Percentiles rank a stretch among this genome's conserved stretches.
phyloP scores from a whole-genome alignment of 2,329 filamentous ascomycete genomes.

The Aplosporella prunicola region DNA sequence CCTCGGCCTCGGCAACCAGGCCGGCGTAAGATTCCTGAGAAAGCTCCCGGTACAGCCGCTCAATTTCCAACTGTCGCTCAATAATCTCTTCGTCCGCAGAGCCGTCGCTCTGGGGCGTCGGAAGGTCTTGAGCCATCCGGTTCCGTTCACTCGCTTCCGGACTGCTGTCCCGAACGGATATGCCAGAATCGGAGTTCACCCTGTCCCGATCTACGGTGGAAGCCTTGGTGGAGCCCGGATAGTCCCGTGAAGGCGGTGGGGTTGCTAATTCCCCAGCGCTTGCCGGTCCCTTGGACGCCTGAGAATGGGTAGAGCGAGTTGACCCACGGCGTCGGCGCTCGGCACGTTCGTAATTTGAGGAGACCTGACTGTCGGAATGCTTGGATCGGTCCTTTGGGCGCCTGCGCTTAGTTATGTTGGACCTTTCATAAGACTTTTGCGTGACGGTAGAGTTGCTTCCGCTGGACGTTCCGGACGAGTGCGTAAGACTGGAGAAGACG shows the following conservation, averaged over 20 bases:
- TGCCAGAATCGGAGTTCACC: conserved; percentile 18
- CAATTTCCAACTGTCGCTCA: conserved; percentile 6
- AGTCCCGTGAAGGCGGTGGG: too few species aligned
- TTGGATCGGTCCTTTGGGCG: conserved; percentile 15
- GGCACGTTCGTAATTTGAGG: conserved; percentile 7
- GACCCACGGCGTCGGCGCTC: conserved; percentile 3
- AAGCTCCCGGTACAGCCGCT: conserved; percentile 5
- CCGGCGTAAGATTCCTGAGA: background rate
- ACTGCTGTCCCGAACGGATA: conserved; percentile 24
- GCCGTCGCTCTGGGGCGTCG: background rate
- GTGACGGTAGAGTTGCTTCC: conserved; percentile 40
- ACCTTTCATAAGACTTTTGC: conserved; percentile 30
- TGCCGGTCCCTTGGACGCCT: too few species aligned
- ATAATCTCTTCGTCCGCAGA: conserved; percentile 14
- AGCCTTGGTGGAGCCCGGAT: conserved; percentile 1
- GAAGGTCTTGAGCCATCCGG: background rate
- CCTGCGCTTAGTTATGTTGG: conserved; percentile 18
- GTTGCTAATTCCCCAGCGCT: too few species aligned
- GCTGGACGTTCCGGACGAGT: conserved; percentile 32
- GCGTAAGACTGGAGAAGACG: conserved; percentile 32
- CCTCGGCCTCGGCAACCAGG: background rate
- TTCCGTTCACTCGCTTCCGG: conserved; percentile 19
- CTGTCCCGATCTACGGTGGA: conserved; percentile 5
- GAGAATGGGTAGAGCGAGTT: too few species aligned
- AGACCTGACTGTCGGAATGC: conserved; percentile 10